These are phyloP conservation scores for Mycena capillaripes DNA, from an alignment of 768 basidiomycete genomes.

Conservation along the genomic window DNA sequence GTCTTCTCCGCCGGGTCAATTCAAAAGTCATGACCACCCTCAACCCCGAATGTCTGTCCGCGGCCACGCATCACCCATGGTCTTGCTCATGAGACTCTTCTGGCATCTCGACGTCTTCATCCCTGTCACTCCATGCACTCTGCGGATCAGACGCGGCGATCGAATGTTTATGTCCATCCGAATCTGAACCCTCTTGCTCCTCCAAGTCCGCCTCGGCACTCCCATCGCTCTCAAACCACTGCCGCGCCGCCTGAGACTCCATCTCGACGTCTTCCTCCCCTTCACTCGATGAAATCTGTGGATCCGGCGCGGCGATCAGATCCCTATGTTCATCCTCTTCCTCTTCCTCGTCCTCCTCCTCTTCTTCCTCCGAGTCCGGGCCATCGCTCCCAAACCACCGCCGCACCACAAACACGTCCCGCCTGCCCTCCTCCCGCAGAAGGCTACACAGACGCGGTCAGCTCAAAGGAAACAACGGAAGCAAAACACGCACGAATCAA, in stretches of 20 bases:
- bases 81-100: neutral
- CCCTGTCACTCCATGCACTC: no score
- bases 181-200: no score
- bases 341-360: no score
- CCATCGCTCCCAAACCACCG: neutral
- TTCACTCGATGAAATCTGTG: no score
- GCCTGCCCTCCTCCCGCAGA: neutral
- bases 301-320: no score
- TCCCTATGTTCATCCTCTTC: no score
- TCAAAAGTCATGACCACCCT: neutral
- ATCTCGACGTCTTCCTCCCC: slow-evolving; percentile 2
- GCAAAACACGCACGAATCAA: slow-evolving; percentile 22
- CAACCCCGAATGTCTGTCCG: no score
- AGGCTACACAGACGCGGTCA: slow-evolving; percentile 7
- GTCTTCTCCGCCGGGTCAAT: neutral
- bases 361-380: no score
- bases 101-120: slow-evolving; percentile 9
- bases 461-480: neutral
- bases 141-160: no score
- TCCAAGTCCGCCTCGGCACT: neutral
- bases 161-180: neutral
- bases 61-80: neutral
- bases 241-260: neutral
- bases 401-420: slow-evolving; percentile 25
- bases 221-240: slow-evolving; percentile 1